Evolutionary conservation across 768 basidiomycete genomes (phyloP).

Genomic region (Amanita exitialis): DNA sequence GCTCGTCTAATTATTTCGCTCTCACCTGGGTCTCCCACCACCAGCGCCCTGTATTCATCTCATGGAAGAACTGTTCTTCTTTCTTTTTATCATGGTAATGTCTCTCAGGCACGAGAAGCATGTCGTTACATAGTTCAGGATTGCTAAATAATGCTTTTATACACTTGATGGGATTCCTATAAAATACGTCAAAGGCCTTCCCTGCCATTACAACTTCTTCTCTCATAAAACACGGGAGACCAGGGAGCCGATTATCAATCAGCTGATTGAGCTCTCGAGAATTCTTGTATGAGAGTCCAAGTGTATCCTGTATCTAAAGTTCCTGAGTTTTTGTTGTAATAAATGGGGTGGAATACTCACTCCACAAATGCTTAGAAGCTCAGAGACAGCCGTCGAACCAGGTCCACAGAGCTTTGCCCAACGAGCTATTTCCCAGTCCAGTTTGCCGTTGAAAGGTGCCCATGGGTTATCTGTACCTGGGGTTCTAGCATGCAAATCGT

Average conservation of each 20-base stretch:
- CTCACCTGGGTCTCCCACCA: conserved; percentile 26
- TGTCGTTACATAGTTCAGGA: conserved; percentile 15
- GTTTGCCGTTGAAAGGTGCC: background rate
- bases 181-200: conserved; percentile 15
- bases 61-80: conserved; percentile 15
- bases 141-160: conserved; percentile 19
- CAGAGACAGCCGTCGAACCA: background rate
- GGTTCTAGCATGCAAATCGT: background rate
- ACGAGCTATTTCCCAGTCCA: background rate
- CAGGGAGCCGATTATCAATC: conserved; percentile 17
- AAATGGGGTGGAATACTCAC: background rate
- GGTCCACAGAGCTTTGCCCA: conserved; percentile 1
- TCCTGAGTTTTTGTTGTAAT: too few species aligned
- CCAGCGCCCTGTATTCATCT: conserved; percentile 25
- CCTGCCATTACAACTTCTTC: conserved; percentile 13
- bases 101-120: conserved; percentile 18
- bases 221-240: conserved; percentile 11
- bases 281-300: background rate
- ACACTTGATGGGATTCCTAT: conserved; percentile 19
- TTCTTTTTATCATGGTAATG: conserved; percentile 17
- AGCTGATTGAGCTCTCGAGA: conserved; percentile 16
- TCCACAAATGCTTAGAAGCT: background rate
- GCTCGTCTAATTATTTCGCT: too few species aligned
- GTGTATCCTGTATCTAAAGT: background rate
- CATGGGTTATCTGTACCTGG: background rate